Base-by-base conservation (phyloP, 2,329 filamentous ascomycete species). In the Botrytis fabae region DNA sequence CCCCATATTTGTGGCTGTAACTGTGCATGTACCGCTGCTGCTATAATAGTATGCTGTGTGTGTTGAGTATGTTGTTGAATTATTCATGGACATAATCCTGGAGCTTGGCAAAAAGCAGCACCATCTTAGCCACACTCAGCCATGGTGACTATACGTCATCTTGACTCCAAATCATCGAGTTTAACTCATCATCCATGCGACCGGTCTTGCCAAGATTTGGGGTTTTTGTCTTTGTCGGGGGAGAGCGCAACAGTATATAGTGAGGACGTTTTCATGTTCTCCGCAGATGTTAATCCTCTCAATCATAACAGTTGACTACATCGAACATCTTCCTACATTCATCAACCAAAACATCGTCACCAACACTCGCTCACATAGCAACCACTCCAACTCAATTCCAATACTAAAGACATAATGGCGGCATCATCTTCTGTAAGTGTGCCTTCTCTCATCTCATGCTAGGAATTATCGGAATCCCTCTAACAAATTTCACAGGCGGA, bases 401-500 rank as follows among this genome's bases (percentile, higher is more conserved):
- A 57, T 8, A 18, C 28, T 14, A 1, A 42, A 68, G 22, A 40
- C 46, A 72, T 5, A 28, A 72, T 60, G 48, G 72, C 72, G 18
- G 66, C 59, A 35, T 70, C 72, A 60, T 73, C 72, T 65, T 70
- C 72, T 18, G 72, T 73, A 32, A 32, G 72, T 65, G 18, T 7
- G 16, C 18, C 40, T 20, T 25, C 8, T 22, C 44, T 35, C 14
- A 28, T 54, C 25, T 12, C 25, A 1, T 20, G 1, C n/a, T 22
- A 10, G 25, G 22, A 42, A 10, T 14, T 7, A 32, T 32, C 12
- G 42, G 22, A 40, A 18, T 7, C 14, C 28, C n/a, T 16, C n/a
- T 72, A 51, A 72, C 32, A 20, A 40, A 32, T n/a, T 32, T 42
- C 6, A 54, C 38, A 79, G 79, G 65, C 74, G 64, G 78, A 79